Evolutionary conservation across 2,329 filamentous ascomycete genomes (phyloP).

Genomic region (Stachybotrys chartarum): DNA sequence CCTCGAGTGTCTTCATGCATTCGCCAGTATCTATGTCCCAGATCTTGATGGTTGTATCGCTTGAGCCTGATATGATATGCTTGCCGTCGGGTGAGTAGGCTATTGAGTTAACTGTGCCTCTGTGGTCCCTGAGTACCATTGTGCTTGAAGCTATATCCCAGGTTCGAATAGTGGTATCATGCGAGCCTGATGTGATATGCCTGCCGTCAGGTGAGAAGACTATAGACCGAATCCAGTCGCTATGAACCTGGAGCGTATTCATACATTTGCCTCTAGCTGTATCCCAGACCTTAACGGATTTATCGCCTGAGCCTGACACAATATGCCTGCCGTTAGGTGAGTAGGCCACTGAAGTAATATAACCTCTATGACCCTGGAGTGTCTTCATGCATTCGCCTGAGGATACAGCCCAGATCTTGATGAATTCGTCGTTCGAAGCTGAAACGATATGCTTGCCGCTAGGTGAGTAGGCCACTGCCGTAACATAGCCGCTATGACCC

Average conservation of each 20-base stretch:
- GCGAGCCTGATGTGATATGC: constrained; percentile 2
- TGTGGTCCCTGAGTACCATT: constrained; percentile 2
- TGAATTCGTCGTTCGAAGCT: not conserved
- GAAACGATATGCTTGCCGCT: not conserved
- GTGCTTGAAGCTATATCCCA: not conserved
- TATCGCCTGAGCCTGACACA: not conserved
- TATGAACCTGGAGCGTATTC: constrained; percentile 6
- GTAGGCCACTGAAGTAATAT: not conserved
- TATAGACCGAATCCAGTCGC: not conserved
- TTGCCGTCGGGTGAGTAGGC: constrained; percentile 3
- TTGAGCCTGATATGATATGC: constrained; percentile 2
- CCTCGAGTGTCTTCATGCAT: not conserved
- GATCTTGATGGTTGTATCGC: not conserved
- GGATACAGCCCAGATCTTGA: not conserved
- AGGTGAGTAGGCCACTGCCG: not conserved
- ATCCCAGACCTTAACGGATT: not conserved
- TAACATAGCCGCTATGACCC: not conserved
- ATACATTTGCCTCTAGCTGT: not conserved
- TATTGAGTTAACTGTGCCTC: not conserved
- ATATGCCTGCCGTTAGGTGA: constrained; percentile 1
- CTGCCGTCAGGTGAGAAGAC: not conserved
- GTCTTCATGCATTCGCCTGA: not conserved
- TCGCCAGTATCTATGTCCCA: constrained; percentile 1
- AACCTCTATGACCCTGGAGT: not conserved
- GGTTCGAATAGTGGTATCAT: constrained; percentile 1